Conservation (phyloP, 2,329 filamentous ascomycete genomes). For the Diaporthe sp. region DNA sequence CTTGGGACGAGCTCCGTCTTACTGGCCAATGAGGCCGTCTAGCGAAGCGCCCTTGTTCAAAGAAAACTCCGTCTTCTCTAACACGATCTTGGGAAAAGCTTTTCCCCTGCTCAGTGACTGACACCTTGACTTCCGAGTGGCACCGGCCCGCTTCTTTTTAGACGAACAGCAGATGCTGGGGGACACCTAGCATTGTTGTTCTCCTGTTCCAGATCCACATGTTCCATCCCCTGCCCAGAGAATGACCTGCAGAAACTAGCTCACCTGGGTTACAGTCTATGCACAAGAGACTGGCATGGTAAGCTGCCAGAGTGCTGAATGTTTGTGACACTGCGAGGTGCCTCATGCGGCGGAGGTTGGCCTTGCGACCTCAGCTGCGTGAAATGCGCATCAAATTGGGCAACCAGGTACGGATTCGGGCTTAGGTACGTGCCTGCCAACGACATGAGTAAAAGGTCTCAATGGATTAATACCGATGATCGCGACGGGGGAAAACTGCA, state of each 20-base stretch:
- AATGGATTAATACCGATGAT: no score
- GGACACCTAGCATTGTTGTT: not conserved
- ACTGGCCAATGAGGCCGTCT: not conserved
- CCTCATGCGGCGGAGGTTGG: no score
- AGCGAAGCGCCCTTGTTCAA: not conserved
- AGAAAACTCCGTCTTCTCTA: not conserved
- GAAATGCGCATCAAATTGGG: no score
- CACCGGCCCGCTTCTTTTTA: not conserved
- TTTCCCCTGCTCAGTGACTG: not conserved
- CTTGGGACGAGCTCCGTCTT: constrained; percentile 13
- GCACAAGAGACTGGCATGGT: not conserved
- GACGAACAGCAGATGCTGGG: constrained; percentile 12
- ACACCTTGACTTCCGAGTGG: not conserved
- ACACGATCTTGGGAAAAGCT: not conserved
- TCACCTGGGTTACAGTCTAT: not conserved
- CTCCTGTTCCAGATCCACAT: not conserved
- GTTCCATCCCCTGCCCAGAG: not conserved
- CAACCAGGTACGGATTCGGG: no score
- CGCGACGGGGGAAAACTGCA: no score
- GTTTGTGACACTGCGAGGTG: not conserved
- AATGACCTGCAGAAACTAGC: not conserved
- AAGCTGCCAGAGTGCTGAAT: not conserved
- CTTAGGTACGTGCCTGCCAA: no score
- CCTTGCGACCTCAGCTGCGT: no score
- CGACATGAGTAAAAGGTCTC: no score